Evolutionary conservation across 1,139 yeast species (phyloP), one percentile per base, ranked within the genome.

Genomic region (Yamadazyma atlantica): DNA sequence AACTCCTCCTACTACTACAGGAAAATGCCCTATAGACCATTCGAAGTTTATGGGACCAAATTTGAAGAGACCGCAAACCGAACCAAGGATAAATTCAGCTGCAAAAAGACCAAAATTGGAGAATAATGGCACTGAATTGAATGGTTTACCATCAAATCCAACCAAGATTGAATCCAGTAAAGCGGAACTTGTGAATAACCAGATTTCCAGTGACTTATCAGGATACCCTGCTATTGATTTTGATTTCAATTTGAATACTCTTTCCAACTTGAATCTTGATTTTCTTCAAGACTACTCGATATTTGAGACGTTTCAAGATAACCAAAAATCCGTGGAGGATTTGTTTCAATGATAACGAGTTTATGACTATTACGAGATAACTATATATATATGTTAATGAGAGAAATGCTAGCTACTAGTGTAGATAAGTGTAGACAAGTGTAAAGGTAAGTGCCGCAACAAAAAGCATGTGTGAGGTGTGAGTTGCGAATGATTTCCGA

Each of bases 21-120:
- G 30, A 13, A 61, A 59, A 40, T 65, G 69, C 47, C 70, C 71
- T 4, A 58, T 64, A 45, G 64, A 61, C 40, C 69, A 64, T 43
- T 48, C 54, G 3, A 38, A 53, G 14, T 31, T 33, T 2, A 40
- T 54, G 38, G 40, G 39, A 15, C 29, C 10, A n/a, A 22, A 7
- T 17, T 4, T 5, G 11, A 33, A 19, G 31, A 25, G 25, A 25
- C 14, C 25, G n/a, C 14, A 5, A 10, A 6, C 36, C 4, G 33
- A 23, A 5, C 7, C 24, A 4, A 6, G 16, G 14, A 14, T 19
- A 21, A 17, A 30, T 11, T 13, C n/a, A 33, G 35, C 39, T 28
- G 33, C 35, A 33, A 36, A 36, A 24, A 36, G 15, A 15, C 19
- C 21, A 12, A 36, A 36, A 21, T n/a, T 24, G 12, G 28, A 14